Conservation (phyloP, 352 stramenopile genomes). For the Pythium brassicae region DNA sequence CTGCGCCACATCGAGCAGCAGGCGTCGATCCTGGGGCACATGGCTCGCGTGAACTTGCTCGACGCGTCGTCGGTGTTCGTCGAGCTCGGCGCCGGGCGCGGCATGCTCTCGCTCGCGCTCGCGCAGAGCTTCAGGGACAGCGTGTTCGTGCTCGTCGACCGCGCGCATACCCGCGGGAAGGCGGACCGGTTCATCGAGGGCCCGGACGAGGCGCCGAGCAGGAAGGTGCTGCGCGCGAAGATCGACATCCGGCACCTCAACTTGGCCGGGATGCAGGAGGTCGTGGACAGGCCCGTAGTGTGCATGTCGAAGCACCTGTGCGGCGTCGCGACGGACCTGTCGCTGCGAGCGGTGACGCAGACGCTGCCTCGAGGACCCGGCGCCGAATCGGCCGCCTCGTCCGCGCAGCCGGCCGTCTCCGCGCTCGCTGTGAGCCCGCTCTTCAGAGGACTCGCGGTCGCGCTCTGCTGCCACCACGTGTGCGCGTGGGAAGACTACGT, state of each 20-base stretch:
- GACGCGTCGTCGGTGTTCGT: slow-evolving; percentile 43
- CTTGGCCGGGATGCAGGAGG: slow-evolving; percentile 56
- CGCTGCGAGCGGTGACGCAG: slow-evolving; percentile 56
- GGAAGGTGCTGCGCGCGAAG: slow-evolving; percentile 54
- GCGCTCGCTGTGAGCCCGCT: slow-evolving; percentile 18
- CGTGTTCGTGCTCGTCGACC: slow-evolving; percentile 75
- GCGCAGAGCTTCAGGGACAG: slow-evolving; percentile 57
- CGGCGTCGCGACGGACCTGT: slow-evolving; percentile 77
- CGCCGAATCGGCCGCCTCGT: too few species aligned
- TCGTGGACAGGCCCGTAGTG: slow-evolving; percentile 45
- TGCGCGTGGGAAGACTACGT: slow-evolving; percentile 76
- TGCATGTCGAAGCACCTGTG: slow-evolving; percentile 87
- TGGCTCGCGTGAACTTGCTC: slow-evolving; percentile 54
- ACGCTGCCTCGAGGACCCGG: slow-evolving; percentile 27
- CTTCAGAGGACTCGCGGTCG: slow-evolving; percentile 61
- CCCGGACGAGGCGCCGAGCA: slow-evolving; percentile 16
- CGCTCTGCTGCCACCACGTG: slow-evolving; percentile 78
- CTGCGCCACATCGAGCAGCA: slow-evolving; percentile 83
- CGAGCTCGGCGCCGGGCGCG: slow-evolving; percentile 69
- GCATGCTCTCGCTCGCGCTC: slow-evolving; percentile 77
- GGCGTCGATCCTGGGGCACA: slow-evolving; percentile 76
- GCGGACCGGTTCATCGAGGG: slow-evolving; percentile 64
- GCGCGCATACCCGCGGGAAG: slow-evolving; percentile 65
- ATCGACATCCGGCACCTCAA: slow-evolving; percentile 86
- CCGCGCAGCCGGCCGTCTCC: too few species aligned